These are phyloP conservation scores for Tylopilus felleus DNA, from an alignment of 768 basidiomycete genomes.

Conservation along the genomic window DNA sequence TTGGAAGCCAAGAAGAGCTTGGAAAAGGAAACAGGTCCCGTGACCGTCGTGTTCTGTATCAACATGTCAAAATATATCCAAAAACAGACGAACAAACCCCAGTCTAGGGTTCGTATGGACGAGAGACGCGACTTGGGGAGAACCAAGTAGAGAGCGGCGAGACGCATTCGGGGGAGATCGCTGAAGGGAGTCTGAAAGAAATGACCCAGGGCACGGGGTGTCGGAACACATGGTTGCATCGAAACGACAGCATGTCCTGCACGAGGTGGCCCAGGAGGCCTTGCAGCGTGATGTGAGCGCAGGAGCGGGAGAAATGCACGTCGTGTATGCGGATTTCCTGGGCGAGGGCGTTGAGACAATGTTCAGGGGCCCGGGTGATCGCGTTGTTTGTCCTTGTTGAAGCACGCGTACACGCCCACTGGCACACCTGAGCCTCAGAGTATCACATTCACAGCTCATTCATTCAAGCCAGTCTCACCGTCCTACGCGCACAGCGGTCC, in stretches of 20 bases:
- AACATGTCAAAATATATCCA: conserved; percentile 24
- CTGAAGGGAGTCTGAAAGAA: background rate
- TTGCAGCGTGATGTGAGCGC: background rate
- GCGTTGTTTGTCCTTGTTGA: conserved; percentile 42
- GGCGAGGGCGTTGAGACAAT: background rate
- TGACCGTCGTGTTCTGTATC: conserved; percentile 34
- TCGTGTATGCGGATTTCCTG: background rate
- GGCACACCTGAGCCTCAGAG: no score
- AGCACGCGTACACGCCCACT: conserved; percentile 34
- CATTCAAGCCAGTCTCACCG: conserved; percentile 14
- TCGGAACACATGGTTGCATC: conserved; percentile 11
- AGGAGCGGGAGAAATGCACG: background rate
- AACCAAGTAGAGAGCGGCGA: background rate
- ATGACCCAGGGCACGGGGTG: conserved; percentile 16
- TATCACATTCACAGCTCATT: background rate
- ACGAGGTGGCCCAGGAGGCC: conserved; percentile 11
- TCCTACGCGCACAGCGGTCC: conserved; percentile 7
- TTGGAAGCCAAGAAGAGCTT: conserved; percentile 23
- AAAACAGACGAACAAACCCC: conserved; percentile 15
- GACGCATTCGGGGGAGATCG: background rate
- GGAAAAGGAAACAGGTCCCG: conserved; percentile 35
- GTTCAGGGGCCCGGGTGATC: conserved; percentile 19
- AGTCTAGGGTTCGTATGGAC: conserved; percentile 16
- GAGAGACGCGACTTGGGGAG: background rate
- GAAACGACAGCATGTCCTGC: conserved; percentile 15